Percentiles rank a stretch among this genome's conserved stretches.
Conservation (phyloP, 805 yeast species). For the Zygoascus flipseniorum region DNA sequence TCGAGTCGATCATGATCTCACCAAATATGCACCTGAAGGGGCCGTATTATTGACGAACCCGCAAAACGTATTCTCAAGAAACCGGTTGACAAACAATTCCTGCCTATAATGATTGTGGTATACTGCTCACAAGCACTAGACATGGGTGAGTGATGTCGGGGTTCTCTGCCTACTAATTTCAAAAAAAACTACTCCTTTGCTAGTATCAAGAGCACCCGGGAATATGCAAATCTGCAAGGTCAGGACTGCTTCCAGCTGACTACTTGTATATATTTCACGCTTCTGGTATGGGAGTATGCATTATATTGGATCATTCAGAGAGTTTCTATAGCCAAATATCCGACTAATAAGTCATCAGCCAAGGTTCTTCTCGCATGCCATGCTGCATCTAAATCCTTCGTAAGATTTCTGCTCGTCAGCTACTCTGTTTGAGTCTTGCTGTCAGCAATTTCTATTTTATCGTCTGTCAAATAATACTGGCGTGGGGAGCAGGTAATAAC, state of each 20-base stretch:
- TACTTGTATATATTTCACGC: not conserved
- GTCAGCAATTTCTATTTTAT: constrained; percentile 43
- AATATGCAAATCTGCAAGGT: constrained; percentile 33
- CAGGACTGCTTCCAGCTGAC: constrained; percentile 34
- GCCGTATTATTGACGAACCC: constrained; percentile 25
- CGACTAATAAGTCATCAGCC: constrained; percentile 5
- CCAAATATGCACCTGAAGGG: constrained; percentile 4
- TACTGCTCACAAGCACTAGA: constrained; percentile 27
- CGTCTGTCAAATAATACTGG: constrained; percentile 51
- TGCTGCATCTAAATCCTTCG: constrained; percentile 31
- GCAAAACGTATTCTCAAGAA: constrained; percentile 9
- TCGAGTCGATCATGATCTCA: constrained; percentile 4
- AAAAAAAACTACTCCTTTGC: constrained; percentile 36
- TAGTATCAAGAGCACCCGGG: constrained; percentile 40
- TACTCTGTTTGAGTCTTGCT: constrained; percentile 38
- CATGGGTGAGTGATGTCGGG: constrained; percentile 26
- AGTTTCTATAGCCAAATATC: constrained; percentile 10
- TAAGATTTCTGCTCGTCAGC: constrained; percentile 41
- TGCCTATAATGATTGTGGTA: constrained; percentile 5
- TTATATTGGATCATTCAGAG: not conserved
- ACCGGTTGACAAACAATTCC: constrained; percentile 6
- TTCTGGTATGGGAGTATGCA: not conserved
- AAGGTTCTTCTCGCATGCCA: constrained; percentile 10
- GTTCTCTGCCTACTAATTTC: no score
- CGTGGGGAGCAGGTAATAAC: constrained; percentile 35